Percentiles rank a stretch among this genome's conserved stretches.
Evolutionary conservation across 192 early-diverging fungal genomes (phyloP).

Genomic region (Dissophora globulifera): DNA sequence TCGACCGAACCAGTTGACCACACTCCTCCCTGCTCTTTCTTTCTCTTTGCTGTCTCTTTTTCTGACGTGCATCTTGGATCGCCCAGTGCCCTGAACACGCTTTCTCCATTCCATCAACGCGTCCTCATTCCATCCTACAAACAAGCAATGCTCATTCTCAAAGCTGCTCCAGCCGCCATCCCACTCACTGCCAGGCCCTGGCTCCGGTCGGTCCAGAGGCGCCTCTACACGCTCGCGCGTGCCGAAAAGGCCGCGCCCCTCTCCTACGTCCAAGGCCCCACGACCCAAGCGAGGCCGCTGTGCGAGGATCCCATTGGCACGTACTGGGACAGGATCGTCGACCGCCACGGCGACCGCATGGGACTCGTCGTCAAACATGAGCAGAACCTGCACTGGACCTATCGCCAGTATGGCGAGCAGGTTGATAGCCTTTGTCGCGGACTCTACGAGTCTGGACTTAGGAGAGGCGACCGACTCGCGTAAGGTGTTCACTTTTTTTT

Average conservation of each 20-base stretch:
- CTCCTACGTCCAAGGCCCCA: constrained; percentile 46
- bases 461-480: constrained; percentile 61
- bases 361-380: constrained; percentile 60
- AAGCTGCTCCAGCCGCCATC: too few relatives aligned
- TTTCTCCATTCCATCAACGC: not conserved
- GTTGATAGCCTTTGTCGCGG: constrained; percentile 54
- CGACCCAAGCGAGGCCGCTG: constrained; percentile 24
- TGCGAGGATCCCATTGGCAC: constrained; percentile 53
- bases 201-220: not conserved
- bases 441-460: constrained; percentile 55
- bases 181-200: constrained; percentile 2
- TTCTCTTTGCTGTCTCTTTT: not conserved
- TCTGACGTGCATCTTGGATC: not conserved
- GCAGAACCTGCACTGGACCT: constrained; percentile 54
- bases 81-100: not conserved
- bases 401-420: constrained; percentile 55
- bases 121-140: too few relatives aligned
- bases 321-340: constrained; percentile 50
- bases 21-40: too few relatives aligned
- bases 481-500: constrained; percentile 1
- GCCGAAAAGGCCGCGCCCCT: not conserved
- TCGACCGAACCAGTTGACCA: too few relatives aligned
- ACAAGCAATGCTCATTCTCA: constrained; percentile 2
- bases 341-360: constrained; percentile 34
- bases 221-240: not conserved